phyloP scores from a whole-genome alignment of 2,329 filamentous ascomycete genomes.

The Trichoderma oligosporum region DNA sequence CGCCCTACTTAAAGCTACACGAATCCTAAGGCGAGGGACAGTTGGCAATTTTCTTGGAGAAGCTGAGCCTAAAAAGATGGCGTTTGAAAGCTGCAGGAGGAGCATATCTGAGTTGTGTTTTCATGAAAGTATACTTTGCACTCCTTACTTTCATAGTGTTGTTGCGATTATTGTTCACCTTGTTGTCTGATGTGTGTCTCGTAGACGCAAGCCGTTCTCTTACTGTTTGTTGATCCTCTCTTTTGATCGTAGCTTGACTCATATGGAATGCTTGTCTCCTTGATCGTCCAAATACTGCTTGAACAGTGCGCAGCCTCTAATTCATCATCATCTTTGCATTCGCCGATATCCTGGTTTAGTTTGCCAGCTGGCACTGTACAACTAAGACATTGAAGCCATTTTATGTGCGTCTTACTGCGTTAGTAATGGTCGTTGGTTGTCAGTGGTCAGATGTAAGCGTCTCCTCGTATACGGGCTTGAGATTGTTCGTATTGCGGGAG shows the following conservation, averaged over 20 bases:
- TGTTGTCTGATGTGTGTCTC: background rate
- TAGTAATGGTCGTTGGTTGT: conserved; percentile 1
- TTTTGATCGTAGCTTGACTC: background rate
- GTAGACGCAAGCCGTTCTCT: background rate
- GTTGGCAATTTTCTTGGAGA: conserved; percentile 4
- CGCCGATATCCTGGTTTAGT: background rate
- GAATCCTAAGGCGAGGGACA: conserved; percentile 10
- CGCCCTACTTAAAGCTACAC: background rate
- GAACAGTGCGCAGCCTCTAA: conserved; percentile 1
- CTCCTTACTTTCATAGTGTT: background rate
- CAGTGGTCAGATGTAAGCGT: conserved; percentile 13
- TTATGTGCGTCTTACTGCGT: conserved; percentile 6
- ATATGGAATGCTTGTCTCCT: background rate
- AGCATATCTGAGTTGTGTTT: background rate
- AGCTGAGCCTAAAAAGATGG: background rate
- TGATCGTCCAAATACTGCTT: background rate
- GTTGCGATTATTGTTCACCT: background rate
- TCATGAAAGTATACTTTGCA: background rate
- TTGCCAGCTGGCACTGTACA: conserved; percentile 4
- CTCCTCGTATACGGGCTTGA: conserved; percentile 17
- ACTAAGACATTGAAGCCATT: conserved; percentile 11
- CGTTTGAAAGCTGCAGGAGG: background rate
- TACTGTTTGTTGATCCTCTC: conserved; percentile 6
- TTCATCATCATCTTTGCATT: background rate
- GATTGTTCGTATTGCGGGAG: conserved; percentile 17